phyloP scores from a whole-genome alignment of 257 asterid genomes.

The Apocynum venetum region DNA sequence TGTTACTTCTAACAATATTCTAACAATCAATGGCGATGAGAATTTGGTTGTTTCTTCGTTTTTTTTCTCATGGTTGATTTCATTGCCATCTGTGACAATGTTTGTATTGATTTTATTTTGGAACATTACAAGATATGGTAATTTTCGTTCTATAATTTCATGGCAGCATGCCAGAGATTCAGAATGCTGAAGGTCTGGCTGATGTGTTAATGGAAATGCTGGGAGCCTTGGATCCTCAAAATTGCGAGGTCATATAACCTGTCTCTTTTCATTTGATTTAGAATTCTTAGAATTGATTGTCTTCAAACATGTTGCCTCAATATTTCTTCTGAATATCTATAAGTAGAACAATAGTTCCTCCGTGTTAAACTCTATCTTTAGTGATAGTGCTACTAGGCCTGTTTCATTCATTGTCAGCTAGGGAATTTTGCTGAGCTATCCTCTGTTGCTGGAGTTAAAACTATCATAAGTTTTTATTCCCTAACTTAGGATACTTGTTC shows the following conservation, averaged over 20 bases:
- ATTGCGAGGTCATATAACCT: constrained; percentile 50
- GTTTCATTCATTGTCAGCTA: neutral
- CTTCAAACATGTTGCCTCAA: neutral
- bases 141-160: neutral
- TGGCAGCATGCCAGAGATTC: constrained; percentile 77
- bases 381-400: neutral
- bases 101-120: neutral
- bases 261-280: neutral
- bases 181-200: constrained; percentile 75
- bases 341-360: neutral
- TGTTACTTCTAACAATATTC: neutral
- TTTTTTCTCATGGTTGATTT: neutral
- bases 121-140: neutral
- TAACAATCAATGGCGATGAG: neutral
- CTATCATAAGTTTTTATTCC: neutral
- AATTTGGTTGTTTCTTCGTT: neutral
- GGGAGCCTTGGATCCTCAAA: constrained; percentile 69
- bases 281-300: neutral
- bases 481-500: neutral
- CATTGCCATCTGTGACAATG: neutral
- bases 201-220: constrained; percentile 87
- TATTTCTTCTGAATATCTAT: neutral
- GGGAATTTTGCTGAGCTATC: neutral
- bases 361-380: neutral
- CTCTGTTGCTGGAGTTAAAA: neutral